A percentile compares a stretch with the other conserved stretches of the same genome.
These are phyloP conservation scores for Coemansia furcata DNA, from an alignment of 192 early-diverging fungal species.

Conservation along the genomic window DNA sequence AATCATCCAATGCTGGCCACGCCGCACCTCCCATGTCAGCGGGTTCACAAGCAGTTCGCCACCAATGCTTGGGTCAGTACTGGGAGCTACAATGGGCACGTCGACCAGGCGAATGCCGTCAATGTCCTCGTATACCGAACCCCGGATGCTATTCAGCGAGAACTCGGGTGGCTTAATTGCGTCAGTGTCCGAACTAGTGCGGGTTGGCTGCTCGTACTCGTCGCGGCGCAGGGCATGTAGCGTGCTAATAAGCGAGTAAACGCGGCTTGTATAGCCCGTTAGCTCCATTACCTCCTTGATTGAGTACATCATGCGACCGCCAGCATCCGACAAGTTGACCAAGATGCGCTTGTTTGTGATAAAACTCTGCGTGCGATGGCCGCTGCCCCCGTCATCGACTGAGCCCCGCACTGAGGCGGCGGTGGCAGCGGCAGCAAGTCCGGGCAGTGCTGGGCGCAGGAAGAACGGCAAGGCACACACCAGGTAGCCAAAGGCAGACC, in stretches of 20 bases:
- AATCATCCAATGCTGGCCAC: slow-evolving; percentile 91
- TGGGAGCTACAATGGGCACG: slow-evolving; percentile 90
- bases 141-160: slow-evolving; percentile 19
- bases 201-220: slow-evolving; percentile 48
- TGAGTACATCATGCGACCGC: slow-evolving; percentile 95
- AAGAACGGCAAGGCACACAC: slow-evolving; percentile 88
- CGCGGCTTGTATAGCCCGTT: slow-evolving; percentile 84
- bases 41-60: slow-evolving; percentile 88
- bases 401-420: background rate
- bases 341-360: slow-evolving; percentile 92
- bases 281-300: slow-evolving; percentile 92
- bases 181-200: background rate
- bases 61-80: slow-evolving; percentile 44
- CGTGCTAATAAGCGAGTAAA: slow-evolving; percentile 81
- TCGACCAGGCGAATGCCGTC: slow-evolving; percentile 80
- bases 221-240: slow-evolving; percentile 71
- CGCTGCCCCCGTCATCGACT: slow-evolving; percentile 12
- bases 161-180: slow-evolving; percentile 7
- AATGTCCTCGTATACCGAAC: slow-evolving; percentile 43
- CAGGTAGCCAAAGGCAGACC: slow-evolving; percentile 87
- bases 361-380: slow-evolving; percentile 73
- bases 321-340: slow-evolving; percentile 87
- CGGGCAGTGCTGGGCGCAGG: slow-evolving; percentile 58
- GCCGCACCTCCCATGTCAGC: slow-evolving; percentile 81
- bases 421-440: slow-evolving; percentile 23